Conservation (phyloP, 2,329 filamentous ascomycete species). For the Exophiala xenobiotica region DNA sequence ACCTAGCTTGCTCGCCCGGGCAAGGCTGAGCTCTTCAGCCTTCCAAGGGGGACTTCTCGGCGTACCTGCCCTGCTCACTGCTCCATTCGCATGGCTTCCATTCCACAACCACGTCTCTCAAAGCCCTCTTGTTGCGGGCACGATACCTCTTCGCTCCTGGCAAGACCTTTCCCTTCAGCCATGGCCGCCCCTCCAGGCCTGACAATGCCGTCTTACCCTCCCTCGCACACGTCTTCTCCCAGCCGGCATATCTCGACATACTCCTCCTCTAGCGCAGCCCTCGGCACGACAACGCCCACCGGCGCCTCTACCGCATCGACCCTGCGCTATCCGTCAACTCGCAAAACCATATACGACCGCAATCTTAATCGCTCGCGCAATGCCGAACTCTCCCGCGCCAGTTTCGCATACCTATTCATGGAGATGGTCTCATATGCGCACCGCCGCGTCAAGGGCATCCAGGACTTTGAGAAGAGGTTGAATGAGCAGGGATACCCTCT, state of each 20-base stretch:
- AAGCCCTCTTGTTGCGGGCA: too few relatives aligned
- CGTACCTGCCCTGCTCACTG: too few relatives aligned
- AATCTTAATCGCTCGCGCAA: constrained; percentile 87
- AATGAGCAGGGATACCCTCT: constrained; percentile 92
- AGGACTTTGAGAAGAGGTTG: constrained; percentile 86
- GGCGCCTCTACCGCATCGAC: constrained; percentile 35
- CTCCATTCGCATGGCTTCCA: too few relatives aligned
- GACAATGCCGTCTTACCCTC: constrained; percentile 19
- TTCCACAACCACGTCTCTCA: too few relatives aligned
- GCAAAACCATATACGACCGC: constrained; percentile 97
- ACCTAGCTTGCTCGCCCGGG: too few relatives aligned
- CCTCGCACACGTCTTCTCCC: constrained; percentile 29
- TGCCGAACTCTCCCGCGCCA: constrained; percentile 84
- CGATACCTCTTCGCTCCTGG: too few relatives aligned
- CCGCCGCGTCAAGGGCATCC: constrained; percentile 82
- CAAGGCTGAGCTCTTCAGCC: too few relatives aligned
- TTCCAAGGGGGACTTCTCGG: too few relatives aligned
- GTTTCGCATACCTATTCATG: constrained; percentile 92
- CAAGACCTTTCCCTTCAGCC: too few relatives aligned
- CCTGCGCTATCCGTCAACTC: constrained; percentile 84
- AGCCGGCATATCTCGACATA: constrained; percentile 24
- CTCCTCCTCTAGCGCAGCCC: constrained; percentile 14
- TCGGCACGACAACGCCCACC: constrained; percentile 49
- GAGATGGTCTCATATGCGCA: constrained; percentile 98
- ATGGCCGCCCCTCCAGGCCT: constrained; percentile 18